phyloP scores from a whole-genome alignment of 2,329 filamentous ascomycete genomes.

The Epichloe gansuensis region DNA sequence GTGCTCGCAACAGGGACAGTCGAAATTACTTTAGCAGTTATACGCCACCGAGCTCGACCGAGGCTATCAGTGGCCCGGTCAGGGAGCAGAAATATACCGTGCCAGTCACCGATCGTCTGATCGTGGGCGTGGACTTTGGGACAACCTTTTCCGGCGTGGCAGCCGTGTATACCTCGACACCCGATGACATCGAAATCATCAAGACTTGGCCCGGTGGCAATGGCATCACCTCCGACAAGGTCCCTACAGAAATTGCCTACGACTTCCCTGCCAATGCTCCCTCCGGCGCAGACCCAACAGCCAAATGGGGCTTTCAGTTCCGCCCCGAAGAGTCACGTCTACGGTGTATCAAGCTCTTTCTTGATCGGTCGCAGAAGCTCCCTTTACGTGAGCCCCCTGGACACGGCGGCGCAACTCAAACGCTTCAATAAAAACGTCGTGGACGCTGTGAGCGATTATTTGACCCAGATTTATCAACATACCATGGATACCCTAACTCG shows the following conservation, averaged over 20 bases:
- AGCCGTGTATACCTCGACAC: constrained; percentile 61
- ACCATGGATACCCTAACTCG: constrained; percentile 67
- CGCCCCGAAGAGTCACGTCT: constrained; percentile 64
- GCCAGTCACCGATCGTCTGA: constrained; percentile 48
- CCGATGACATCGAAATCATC: constrained; percentile 73
- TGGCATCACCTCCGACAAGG: constrained; percentile 79
- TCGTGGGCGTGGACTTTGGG: constrained; percentile 72
- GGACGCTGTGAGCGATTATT: constrained; percentile 68
- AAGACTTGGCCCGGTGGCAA: constrained; percentile 77
- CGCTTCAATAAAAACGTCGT: constrained; percentile 65
- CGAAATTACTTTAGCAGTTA: constrained; percentile 45
- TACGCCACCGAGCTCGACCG: constrained; percentile 43
- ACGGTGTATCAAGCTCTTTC: constrained; percentile 74
- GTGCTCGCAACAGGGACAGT: constrained; percentile 41
- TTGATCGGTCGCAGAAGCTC: constrained; percentile 68
- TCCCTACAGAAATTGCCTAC: constrained; percentile 67
- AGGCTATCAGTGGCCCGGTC: constrained; percentile 50
- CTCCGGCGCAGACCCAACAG: constrained; percentile 30
- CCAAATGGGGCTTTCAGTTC: constrained; percentile 77
- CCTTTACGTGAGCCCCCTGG: constrained; percentile 70
- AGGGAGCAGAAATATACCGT: constrained; percentile 42
- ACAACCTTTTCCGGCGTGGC: constrained; percentile 75
- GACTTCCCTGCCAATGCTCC: constrained; percentile 23
- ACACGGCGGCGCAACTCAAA: constrained; percentile 66
- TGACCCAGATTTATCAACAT: constrained; percentile 63